Conservation (phyloP, 1,284 basidiomycete genomes). For the Ganoderma resinaceum region DNA sequence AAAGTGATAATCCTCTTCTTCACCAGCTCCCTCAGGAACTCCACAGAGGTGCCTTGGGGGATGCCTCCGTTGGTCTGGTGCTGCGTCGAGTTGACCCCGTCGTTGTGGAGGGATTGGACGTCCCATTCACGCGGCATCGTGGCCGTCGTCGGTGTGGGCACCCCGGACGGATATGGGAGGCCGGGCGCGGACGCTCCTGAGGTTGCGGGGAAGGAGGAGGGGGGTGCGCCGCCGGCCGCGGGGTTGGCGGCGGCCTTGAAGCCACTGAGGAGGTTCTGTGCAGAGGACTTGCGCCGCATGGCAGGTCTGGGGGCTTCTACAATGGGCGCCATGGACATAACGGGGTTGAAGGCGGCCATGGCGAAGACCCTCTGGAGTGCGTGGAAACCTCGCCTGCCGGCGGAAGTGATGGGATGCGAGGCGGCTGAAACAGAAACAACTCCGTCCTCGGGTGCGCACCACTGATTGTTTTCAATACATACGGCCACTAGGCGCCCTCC, state of each 20-base stretch:
- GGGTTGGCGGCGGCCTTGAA: slow-evolving; percentile 55
- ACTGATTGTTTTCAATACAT: background rate
- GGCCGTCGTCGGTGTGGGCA: slow-evolving; percentile 44
- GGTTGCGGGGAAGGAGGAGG: slow-evolving; percentile 27
- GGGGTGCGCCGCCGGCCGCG: slow-evolving; percentile 37
- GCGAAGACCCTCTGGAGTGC: slow-evolving; percentile 13
- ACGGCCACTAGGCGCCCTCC: background rate
- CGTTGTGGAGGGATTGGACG: slow-evolving; percentile 53
- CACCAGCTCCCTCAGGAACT: slow-evolving; percentile 78
- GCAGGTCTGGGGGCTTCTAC: slow-evolving; percentile 53
- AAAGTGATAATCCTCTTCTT: slow-evolving; percentile 86
- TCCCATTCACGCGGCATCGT: slow-evolving; percentile 71
- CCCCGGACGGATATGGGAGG: slow-evolving; percentile 31
- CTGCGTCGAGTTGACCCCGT: slow-evolving; percentile 31
- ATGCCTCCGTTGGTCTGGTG: slow-evolving; percentile 43
- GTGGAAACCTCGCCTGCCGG: slow-evolving; percentile 19
- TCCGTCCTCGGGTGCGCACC: background rate
- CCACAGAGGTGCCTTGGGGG: slow-evolving; percentile 71
- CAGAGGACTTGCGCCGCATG: slow-evolving; percentile 85
- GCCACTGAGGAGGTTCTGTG: slow-evolving; percentile 81
- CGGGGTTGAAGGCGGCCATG: slow-evolving; percentile 31
- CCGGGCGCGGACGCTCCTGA: slow-evolving; percentile 34
- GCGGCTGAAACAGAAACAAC: background rate
- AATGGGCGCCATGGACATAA: slow-evolving; percentile 39
- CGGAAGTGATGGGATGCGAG: slow-evolving; percentile 22